Conservation (phyloP, 169 alveolate species). For the Amoebophrya sp. region DNA sequence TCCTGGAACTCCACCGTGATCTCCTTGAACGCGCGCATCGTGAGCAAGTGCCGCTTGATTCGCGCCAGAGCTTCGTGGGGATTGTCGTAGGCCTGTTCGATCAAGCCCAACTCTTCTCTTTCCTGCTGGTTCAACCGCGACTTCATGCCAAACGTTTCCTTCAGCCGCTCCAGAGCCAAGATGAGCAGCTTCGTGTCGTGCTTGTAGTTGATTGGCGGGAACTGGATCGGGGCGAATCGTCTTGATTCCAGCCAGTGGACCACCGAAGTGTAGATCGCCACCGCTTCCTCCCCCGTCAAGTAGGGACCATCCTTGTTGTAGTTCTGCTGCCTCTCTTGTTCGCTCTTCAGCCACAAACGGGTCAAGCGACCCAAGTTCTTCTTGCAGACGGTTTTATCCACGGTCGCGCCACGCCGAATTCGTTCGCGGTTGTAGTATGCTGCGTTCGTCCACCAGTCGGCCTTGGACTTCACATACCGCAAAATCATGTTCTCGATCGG, state of each 20-base stretch:
- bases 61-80: slow-evolving; percentile 97
- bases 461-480: slow-evolving; percentile 96
- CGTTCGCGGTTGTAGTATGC: slow-evolving; percentile 99
- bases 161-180: slow-evolving; percentile 94
- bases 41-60: slow-evolving; percentile 96
- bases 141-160: slow-evolving; percentile 84
- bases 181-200: slow-evolving; percentile 98
- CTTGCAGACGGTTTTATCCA: slow-evolving; percentile 98
- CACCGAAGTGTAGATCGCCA: slow-evolving; percentile 97
- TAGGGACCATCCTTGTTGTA: slow-evolving; percentile 98
- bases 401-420: slow-evolving; percentile 99
- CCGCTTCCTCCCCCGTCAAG: slow-evolving; percentile 97
- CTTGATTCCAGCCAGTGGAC: slow-evolving; percentile 99
- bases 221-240: slow-evolving; percentile 95
- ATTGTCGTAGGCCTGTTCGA: slow-evolving; percentile 99
- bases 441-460: slow-evolving; percentile 99
- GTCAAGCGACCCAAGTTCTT: slow-evolving; percentile 98
- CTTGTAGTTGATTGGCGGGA: slow-evolving; percentile 99
- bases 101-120: slow-evolving; percentile 98
- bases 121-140: slow-evolving; percentile 93
- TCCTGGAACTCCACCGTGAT: slow-evolving; percentile 97
- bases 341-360: slow-evolving; percentile 95
- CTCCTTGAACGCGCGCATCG: slow-evolving; percentile 98
- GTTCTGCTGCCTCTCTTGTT: slow-evolving; percentile 88
- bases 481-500: slow-evolving; percentile 98